Conservation (phyloP, 805 yeast species). For the Blastobotrys peoriensis region DNA sequence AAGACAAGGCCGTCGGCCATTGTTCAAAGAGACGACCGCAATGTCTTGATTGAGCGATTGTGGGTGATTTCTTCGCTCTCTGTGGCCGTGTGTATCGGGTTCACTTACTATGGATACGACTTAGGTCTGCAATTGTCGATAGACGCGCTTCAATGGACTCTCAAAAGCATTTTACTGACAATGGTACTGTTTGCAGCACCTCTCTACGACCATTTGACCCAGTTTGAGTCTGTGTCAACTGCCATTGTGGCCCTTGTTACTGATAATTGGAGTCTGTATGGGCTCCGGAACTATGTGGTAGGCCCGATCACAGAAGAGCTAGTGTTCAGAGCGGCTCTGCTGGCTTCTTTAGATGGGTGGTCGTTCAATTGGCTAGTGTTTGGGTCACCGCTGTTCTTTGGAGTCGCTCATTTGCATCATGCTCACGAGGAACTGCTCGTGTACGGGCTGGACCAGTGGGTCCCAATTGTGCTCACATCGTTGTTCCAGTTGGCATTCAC, state of each 20-base stretch:
- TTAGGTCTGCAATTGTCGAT: conserved; percentile 2
- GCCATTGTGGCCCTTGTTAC: conserved; percentile 10
- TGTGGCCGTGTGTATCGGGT: conserved; percentile 30
- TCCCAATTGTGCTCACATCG: conserved; percentile 33
- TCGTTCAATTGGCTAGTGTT: conserved; percentile 23
- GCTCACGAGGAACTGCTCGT: conserved; percentile 42
- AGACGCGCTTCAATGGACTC: neutral
- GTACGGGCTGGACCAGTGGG: conserved; percentile 10
- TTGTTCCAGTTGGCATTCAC: conserved; percentile 60
- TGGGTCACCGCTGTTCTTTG: conserved; percentile 60
- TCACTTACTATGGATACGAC: conserved; percentile 14
- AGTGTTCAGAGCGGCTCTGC: conserved; percentile 50
- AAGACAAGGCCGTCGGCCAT: conserved; percentile 20
- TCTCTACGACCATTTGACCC: neutral
- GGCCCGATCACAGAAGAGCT: conserved; percentile 81
- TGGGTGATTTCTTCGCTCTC: conserved; percentile 29
- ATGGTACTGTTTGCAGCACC: conserved; percentile 1
- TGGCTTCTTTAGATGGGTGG: conserved; percentile 21
- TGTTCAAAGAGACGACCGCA: conserved; percentile 18
- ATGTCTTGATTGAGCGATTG: conserved; percentile 18
- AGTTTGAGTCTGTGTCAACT: conserved; percentile 14
- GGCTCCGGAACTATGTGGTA: conserved; percentile 51
- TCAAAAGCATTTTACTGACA: conserved; percentile 1
- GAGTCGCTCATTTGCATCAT: conserved; percentile 76
- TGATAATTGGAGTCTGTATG: conserved; percentile 31